Evolutionary conservation across 768 basidiomycete species (phyloP).

Genomic region (Rhodotorula toruloides): DNA sequence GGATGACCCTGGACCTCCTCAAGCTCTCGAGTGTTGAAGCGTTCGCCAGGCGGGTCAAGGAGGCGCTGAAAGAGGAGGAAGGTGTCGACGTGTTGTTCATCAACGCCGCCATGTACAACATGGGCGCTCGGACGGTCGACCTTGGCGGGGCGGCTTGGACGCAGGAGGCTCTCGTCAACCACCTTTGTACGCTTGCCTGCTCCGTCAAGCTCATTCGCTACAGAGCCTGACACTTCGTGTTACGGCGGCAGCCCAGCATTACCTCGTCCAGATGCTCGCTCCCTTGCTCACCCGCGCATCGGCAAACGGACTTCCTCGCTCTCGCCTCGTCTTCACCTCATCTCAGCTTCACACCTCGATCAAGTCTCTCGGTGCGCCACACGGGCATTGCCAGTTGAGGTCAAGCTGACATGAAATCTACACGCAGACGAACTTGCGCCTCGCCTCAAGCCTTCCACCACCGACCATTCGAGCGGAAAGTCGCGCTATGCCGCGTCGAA

Average conservation of each 20-base stretch:
- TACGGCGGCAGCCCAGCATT: constrained; percentile 7
- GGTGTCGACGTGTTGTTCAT: constrained; percentile 12
- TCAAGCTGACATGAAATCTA: too few species aligned
- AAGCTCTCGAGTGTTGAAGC: not conserved
- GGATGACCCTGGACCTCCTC: constrained; percentile 16
- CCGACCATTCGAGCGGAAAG: not conserved
- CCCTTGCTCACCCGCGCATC: not conserved
- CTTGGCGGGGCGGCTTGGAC: not conserved
- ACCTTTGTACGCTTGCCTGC: constrained; percentile 3
- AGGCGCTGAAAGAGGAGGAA: not conserved
- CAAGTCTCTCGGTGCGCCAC: not conserved
- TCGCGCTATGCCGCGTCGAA: constrained; percentile 28
- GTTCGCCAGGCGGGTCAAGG: not conserved
- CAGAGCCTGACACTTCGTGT: not conserved
- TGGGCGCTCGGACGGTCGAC: not conserved
- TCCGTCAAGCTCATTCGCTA: accelerated
- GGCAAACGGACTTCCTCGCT: not conserved
- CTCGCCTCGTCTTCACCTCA: constrained; percentile 21
- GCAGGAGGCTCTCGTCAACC: constrained; percentile 22
- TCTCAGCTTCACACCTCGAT: constrained; percentile 6
- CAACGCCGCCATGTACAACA: constrained; percentile 24
- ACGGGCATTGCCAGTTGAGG: not conserved
- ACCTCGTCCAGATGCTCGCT: not conserved
- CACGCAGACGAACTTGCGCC: not conserved
- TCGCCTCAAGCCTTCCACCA: not conserved